phyloP scores from a whole-genome alignment of 257 asterid species.

The Solanum rostratum region DNA sequence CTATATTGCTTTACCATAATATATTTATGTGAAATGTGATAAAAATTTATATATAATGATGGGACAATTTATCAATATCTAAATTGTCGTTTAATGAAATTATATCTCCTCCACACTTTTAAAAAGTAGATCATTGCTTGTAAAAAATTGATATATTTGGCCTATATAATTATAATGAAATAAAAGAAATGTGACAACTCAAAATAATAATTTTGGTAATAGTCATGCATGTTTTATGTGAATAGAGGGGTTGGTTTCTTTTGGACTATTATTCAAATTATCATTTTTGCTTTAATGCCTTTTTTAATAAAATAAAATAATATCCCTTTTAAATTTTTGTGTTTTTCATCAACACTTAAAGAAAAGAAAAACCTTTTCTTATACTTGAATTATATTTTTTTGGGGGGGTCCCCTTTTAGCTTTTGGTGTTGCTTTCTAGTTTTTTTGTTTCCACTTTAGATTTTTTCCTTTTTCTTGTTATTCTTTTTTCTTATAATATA shows the following conservation, averaged over 20 bases:
- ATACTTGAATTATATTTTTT: not conserved
- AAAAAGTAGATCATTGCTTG: not conserved
- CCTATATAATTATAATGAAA: not conserved
- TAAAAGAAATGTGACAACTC: not conserved
- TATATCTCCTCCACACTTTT: not conserved
- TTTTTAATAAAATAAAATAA: not conserved
- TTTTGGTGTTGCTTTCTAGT: not conserved
- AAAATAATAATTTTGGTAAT: not conserved
- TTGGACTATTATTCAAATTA: not conserved
- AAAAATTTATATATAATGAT: not conserved
- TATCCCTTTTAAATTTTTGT: not conserved
- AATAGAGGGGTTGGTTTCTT: not conserved
- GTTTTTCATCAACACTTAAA: not conserved
- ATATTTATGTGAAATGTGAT: not conserved
- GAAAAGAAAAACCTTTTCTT: not conserved
- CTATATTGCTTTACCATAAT: not conserved
- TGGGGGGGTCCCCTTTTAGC: not conserved
- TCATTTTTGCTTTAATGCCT: not conserved
- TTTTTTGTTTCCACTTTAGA: not conserved
- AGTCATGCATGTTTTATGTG: not conserved
- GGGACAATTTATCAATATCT: constrained; percentile 21
- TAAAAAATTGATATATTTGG: not conserved
- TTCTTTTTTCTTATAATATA: not conserved
- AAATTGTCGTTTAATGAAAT: constrained; percentile 23
- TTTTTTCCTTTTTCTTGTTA: not conserved